Evolutionary conservation across 441 rosid species (phyloP).

Genomic region (Populus hybrid): DNA sequence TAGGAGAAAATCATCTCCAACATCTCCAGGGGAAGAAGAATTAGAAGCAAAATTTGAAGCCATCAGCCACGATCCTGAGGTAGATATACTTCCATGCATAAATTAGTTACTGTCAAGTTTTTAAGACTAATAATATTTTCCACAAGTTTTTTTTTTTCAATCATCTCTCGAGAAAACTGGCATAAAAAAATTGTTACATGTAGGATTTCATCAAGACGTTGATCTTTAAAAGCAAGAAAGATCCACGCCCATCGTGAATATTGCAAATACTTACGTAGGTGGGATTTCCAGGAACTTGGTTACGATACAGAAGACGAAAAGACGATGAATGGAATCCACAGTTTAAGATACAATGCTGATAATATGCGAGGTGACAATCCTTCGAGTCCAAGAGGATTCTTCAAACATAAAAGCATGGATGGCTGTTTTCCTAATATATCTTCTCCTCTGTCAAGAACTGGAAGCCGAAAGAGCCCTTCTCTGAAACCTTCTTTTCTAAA

Average conservation of each 20-base stretch:
- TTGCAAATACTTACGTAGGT: background rate
- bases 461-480: slow-evolving; percentile 39
- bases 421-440: slow-evolving; percentile 27
- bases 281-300: slow-evolving; percentile 14
- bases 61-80: slow-evolving; percentile 11
- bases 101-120: background rate
- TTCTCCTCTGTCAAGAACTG: slow-evolving; percentile 35
- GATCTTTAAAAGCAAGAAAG: background rate
- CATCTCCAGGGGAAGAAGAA: slow-evolving; percentile 2
- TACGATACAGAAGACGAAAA: slow-evolving; percentile 22
- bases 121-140: background rate
- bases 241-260: background rate
- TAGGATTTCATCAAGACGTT: background rate
- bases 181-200: background rate
- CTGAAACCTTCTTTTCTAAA: slow-evolving; percentile 24
- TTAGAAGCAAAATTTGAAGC: slow-evolving; percentile 5
- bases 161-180: background rate
- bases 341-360: slow-evolving; percentile 29
- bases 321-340: slow-evolving; percentile 38
- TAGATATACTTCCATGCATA: background rate
- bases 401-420: slow-evolving; percentile 27
- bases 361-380: slow-evolving; percentile 10
- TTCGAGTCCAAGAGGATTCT: slow-evolving; percentile 12
- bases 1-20: slow-evolving; percentile 19
- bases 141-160: background rate